A percentile compares a stretch with the other conserved stretches of the same genome.
These are phyloP conservation scores for Acidomyces sp. DNA, from an alignment of 495 filamentous ascomycete genomes.

Conservation along the genomic window DNA sequence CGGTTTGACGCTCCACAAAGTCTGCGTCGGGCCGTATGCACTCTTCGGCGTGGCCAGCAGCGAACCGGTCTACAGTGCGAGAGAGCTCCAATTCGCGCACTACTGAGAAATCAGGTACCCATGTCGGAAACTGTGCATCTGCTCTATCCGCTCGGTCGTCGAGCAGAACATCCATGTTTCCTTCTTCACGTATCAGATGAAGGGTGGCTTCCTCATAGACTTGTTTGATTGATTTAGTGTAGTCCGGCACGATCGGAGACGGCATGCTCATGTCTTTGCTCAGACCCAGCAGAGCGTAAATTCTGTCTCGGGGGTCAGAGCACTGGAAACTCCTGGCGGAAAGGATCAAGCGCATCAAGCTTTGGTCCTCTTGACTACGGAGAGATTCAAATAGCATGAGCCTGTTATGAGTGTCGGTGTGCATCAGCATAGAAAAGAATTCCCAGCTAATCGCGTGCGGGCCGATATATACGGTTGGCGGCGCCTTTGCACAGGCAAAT, in stretches of 20 bases:
- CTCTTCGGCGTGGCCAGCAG: constrained; percentile 3
- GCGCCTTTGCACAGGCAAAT: neutral
- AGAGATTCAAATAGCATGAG: constrained; percentile 4
- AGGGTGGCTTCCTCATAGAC: constrained; percentile 9
- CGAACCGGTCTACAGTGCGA: neutral
- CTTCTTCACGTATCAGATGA: neutral
- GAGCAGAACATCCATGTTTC: constrained; percentile 3
- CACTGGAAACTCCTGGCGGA: constrained; percentile 7
- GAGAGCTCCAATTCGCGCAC: neutral
- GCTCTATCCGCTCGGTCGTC: constrained; percentile 2
- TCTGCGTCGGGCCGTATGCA: neutral
- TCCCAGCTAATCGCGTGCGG: constrained; percentile 8
- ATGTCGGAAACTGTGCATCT: constrained; percentile 1
- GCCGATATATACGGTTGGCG: constrained; percentile 6
- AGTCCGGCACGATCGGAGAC: constrained; percentile 7
- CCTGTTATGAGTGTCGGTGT: constrained; percentile 2
- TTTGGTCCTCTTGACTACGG: constrained; percentile 2
- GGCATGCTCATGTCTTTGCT: neutral
- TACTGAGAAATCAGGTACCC: constrained; percentile 5
- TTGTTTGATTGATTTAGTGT: constrained; percentile 2
- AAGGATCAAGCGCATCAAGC: constrained; percentile 1
- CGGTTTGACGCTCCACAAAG: neutral
- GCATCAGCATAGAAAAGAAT: constrained; percentile 5
- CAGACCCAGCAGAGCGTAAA: constrained; percentile 6
- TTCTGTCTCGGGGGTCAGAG: constrained; percentile 3